Conservation (phyloP, 1,284 basidiomycete genomes). For the Stereum hirsutum region DNA sequence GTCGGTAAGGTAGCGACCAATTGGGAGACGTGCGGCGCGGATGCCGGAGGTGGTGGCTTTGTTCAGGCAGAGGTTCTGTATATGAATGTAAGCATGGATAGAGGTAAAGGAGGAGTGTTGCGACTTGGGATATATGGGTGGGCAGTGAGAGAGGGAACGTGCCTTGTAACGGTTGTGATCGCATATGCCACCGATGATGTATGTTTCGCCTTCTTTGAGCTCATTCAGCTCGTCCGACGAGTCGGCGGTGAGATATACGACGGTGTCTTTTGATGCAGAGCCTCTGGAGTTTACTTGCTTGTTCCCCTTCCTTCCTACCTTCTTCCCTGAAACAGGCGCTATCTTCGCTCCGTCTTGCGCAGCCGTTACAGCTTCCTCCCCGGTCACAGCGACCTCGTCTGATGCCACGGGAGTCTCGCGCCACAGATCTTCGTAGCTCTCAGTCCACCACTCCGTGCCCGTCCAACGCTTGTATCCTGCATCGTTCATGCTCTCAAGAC, state of each 20-base stretch:
- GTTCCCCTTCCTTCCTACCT: constrained; percentile 10
- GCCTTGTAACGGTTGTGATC: constrained; percentile 98
- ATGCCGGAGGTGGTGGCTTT: constrained; percentile 76
- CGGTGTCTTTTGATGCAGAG: constrained; percentile 30
- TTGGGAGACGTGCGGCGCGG: constrained; percentile 85
- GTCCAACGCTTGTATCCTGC: constrained; percentile 75
- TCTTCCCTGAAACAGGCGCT: neutral
- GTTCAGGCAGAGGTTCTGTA: constrained; percentile 82
- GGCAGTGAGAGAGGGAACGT: constrained; percentile 9
- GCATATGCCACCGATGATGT: constrained; percentile 94
- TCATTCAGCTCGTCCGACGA: constrained; percentile 77
- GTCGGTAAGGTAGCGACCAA: constrained; percentile 77
- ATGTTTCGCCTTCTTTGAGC: constrained; percentile 79
- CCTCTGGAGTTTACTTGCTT: constrained; percentile 14
- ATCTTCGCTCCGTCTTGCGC: neutral
- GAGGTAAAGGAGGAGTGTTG: neutral
- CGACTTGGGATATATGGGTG: neutral
- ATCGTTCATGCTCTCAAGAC: constrained; percentile 64
- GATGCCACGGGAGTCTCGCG: constrained; percentile 12
- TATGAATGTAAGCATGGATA: neutral
- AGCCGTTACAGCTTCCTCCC: neutral
- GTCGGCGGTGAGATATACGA: constrained; percentile 96
- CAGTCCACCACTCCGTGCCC: constrained; percentile 74
- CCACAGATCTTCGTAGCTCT: constrained; percentile 68
- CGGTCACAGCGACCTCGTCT: neutral